These are phyloP conservation scores for Spathaspora girioi DNA, from an alignment of 805 yeast species.

Conservation along the genomic window DNA sequence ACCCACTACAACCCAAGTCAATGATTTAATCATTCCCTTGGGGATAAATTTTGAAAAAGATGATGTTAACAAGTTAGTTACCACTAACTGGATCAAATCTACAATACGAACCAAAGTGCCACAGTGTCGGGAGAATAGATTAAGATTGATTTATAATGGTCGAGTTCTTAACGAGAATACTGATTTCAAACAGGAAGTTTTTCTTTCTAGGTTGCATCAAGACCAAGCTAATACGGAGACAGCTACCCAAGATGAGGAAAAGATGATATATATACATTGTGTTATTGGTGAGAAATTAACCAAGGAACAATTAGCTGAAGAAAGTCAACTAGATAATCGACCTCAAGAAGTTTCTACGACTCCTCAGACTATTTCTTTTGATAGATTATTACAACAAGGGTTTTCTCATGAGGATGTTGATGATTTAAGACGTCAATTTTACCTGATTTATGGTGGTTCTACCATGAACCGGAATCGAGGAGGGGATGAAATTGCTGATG, in stretches of 20 bases:
- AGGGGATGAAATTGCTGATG: slow-evolving; percentile 22
- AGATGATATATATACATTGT: slow-evolving; percentile 68
- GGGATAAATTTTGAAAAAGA: slow-evolving; percentile 24
- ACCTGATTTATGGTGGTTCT: slow-evolving; percentile 45
- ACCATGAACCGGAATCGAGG: slow-evolving; percentile 2
- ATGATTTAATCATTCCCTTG: slow-evolving; percentile 28
- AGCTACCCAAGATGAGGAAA: not conserved
- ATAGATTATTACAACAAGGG: slow-evolving; percentile 77
- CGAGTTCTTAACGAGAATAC: slow-evolving; percentile 56
- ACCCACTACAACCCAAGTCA: slow-evolving; percentile 16
- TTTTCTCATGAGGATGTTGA: slow-evolving; percentile 74
- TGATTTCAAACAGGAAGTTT: slow-evolving; percentile 50
- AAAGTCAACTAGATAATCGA: slow-evolving; percentile 51
- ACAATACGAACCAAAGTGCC: slow-evolving; percentile 23
- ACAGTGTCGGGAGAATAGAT: slow-evolving; percentile 39
- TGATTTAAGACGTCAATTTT: slow-evolving; percentile 71
- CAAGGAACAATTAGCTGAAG: slow-evolving; percentile 53
- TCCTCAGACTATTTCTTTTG: slow-evolving; percentile 81
- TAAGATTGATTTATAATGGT: slow-evolving; percentile 69
- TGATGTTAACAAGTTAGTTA: slow-evolving; percentile 28
- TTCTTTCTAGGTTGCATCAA: slow-evolving; percentile 21
- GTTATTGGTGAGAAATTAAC: slow-evolving; percentile 66
- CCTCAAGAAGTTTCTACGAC: slow-evolving; percentile 53
- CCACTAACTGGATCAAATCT: slow-evolving; percentile 27
- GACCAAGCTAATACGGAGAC: slow-evolving; percentile 8